Conservation (phyloP, 176 grass and related monocot species). For the Lolium perenne region DNA sequence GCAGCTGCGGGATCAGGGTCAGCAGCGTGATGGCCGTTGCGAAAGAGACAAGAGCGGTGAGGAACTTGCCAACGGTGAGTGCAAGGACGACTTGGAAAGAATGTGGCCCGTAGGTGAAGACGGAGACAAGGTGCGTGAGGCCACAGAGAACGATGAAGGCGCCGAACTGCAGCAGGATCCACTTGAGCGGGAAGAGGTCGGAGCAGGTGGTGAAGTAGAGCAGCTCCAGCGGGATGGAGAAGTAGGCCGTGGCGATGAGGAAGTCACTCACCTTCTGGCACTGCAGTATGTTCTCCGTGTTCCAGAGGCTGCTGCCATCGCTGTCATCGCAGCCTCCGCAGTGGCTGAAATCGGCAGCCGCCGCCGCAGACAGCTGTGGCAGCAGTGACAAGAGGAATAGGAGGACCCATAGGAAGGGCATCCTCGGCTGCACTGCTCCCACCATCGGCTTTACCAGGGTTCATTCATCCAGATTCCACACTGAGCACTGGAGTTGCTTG, state of each 20-base stretch:
- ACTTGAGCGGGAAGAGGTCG: slow-evolving; percentile 76
- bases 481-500: neutral
- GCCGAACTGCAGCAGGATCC: slow-evolving; percentile 81
- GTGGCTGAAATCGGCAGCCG: slow-evolving; percentile 50
- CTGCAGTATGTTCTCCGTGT: slow-evolving; percentile 58
- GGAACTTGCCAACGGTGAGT: slow-evolving; percentile 80
- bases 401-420: slow-evolving; percentile 38
- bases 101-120: slow-evolving; percentile 74
- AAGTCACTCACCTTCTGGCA: slow-evolving; percentile 85
- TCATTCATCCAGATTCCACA: slow-evolving; percentile 43
- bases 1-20: slow-evolving; percentile 78
- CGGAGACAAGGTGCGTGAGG: slow-evolving; percentile 68
- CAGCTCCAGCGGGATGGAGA: slow-evolving; percentile 88
- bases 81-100: slow-evolving; percentile 71
- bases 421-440: slow-evolving; percentile 45
- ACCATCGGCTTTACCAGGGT: slow-evolving; percentile 60
- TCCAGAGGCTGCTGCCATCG: slow-evolving; percentile 47
- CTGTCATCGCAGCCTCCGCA: slow-evolving; percentile 53
- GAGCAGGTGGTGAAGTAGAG: slow-evolving; percentile 82
- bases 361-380: neutral
- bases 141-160: slow-evolving; percentile 84
- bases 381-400: slow-evolving; percentile 49
- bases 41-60: slow-evolving; percentile 77
- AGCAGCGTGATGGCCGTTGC: slow-evolving; percentile 71
- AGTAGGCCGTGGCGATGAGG: slow-evolving; percentile 80